Evolutionary conservation across 1,284 basidiomycete genomes (phyloP).

Genomic region (Wolfiporia cocos): DNA sequence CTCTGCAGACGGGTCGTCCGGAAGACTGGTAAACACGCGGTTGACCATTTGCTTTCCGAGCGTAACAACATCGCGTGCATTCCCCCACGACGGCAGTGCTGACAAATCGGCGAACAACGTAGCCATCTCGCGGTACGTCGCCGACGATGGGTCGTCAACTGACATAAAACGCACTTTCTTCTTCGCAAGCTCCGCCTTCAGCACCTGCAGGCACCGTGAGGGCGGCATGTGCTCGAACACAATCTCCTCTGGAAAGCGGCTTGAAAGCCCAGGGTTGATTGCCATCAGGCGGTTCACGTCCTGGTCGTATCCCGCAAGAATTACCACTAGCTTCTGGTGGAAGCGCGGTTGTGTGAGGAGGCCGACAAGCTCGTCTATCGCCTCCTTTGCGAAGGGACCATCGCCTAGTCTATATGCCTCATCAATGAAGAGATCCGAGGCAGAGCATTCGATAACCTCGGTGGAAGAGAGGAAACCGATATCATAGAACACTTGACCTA

Average conservation of each 20-base stretch:
- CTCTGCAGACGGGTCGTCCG: conserved; percentile 6
- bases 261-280: conserved; percentile 56
- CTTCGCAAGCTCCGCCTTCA: conserved; percentile 40
- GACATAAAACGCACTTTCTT: conserved; percentile 30
- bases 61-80: conserved; percentile 43
- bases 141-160: conserved; percentile 30
- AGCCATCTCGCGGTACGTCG: conserved; percentile 29
- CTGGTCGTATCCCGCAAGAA: conserved; percentile 61
- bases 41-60: conserved; percentile 41
- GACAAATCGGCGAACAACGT: conserved; percentile 34
- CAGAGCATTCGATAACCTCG: conserved; percentile 58
- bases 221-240: conserved; percentile 47
- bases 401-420: conserved; percentile 56
- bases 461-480: conserved; percentile 53
- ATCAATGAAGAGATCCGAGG: conserved; percentile 62
- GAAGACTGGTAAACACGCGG: conserved; percentile 19
- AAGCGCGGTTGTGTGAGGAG: conserved; percentile 52
- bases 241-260: conserved; percentile 60
- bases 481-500: conserved; percentile 53
- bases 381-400: conserved; percentile 59
- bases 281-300: conserved; percentile 56
- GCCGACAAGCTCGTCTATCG: conserved; percentile 60
- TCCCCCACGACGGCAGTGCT: conserved; percentile 49
- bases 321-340: conserved; percentile 52
- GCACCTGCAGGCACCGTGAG: conserved; percentile 42